Conservation (phyloP, 176 grass and related monocot genomes). For the Oryza australiensis region DNA sequence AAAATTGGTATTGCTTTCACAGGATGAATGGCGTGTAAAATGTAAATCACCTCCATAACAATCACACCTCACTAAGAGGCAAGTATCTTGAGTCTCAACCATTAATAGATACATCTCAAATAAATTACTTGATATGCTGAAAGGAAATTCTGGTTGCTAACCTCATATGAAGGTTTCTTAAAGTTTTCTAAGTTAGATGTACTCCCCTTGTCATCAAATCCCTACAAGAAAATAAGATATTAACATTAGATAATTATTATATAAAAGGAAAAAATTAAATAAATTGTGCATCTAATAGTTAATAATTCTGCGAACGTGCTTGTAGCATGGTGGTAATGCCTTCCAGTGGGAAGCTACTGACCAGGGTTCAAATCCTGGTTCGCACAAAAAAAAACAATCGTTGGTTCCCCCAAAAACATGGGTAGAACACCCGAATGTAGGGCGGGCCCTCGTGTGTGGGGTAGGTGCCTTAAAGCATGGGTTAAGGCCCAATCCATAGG, state of each 20-base stretch:
- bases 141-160: constrained; percentile 37
- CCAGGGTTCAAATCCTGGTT: no score
- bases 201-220: constrained; percentile 43
- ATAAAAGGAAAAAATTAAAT: neutral
- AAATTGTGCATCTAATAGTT: neutral
- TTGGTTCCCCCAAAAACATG: no score
- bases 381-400: no score
- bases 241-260: constrained; percentile 1
- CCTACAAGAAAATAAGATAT: constrained; percentile 33
- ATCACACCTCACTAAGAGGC: neutral
- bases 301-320: neutral
- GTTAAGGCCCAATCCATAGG: no score
- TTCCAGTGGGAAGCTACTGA: no score
- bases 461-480: no score
- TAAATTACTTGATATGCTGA: constrained; percentile 1
- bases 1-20: constrained; percentile 7
- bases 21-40: neutral
- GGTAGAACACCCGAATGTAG: no score
- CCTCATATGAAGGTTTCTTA: constrained; percentile 44
- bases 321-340: no score
- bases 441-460: no score
- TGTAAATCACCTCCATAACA: constrained; percentile 10
- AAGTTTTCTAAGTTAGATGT: constrained; percentile 38
- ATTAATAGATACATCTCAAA: neutral
- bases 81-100: neutral